Base-by-base conservation (phyloP, 768 basidiomycete species). In the Phaeolepiota aurea region DNA sequence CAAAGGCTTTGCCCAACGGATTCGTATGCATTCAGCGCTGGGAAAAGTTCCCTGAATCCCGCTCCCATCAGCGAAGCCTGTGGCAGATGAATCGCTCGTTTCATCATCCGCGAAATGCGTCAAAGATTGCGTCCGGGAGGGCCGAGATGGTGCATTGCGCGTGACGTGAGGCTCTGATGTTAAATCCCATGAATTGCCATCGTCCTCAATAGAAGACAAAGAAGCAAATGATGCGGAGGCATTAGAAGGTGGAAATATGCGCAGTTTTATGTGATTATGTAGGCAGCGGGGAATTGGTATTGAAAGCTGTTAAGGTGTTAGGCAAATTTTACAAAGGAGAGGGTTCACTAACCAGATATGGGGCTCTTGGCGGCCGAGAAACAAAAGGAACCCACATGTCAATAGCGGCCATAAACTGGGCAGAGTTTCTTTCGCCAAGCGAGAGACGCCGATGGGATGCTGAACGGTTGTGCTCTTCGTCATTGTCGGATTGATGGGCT, bases 401-500 rank as follows among this genome's bases (percentile, higher is more conserved):
- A 38, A 89, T 72, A 2, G 79, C 87, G 11, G 80, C 87, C 82
- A 89, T 82, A 56, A 87, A 88, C 34, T 87, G 80, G 35, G 76
- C 67, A 25, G 64, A 66, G 38, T 69, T 75, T 41, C 71, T 73
- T 38, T 83, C 82, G n/a, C 66, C 59, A 40, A 83, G 47, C 9
- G 82, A 83, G 9, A 66, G 50, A 16, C 80, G 66, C 41, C 82
- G 66, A 42, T 58, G 64, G 12, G 61, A 46, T 18, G 60, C 50
- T 18, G 49, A 56, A 13, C 44, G 41, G 13, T 44, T 45, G 9
- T 40, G 41, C 9, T 61, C 61, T 19, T 52, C 54, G 40, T 68
- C 65, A 2, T 49, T 50, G 23, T 61, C 58, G 20, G 51, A 48
- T n/a, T 45, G 41, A 11, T 44, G 43, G 25, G 36, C 45, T 19